Base-by-base conservation (phyloP, 345 rosid species). In the Salix brachista region DNA sequence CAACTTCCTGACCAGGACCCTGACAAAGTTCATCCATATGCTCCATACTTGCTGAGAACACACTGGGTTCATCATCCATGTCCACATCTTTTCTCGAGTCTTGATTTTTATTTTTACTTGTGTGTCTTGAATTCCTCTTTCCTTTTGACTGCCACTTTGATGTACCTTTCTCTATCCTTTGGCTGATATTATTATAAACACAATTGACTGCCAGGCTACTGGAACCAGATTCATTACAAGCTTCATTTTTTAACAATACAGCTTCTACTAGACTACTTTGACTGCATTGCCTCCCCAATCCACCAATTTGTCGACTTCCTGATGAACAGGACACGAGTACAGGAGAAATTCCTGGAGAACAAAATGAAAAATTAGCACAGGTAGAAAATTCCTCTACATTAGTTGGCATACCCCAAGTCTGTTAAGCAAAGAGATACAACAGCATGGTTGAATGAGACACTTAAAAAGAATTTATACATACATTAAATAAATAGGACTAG, bases 121-220 rank as follows among this genome's bases (percentile, higher is more conserved):
- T 86, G 69, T 89, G 90, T 83, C 98, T 94, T 3, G 89, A 92
- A 74, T 96, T 96, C 85, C 99, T 89, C 90, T 96, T 96, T 81
- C 98, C 90, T 87, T 96, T 96, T 34, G 79, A 85, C 84, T 89
- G 97, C 99, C 99, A 96, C 83, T 91, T 87, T n/a, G 97, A 89
- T 64, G 91, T 80, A 71, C 74, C 91, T 80, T 85, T 89, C 87
- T 89, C 94, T 73, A 83, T 87, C 81, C 84, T 87, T 75, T 83
- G 86, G 84, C 85, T 82, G 74, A 85, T 80, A 79, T 65, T 81
- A 80, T 73, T 84, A 58, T 56, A 56, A 56, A 46, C 71, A 82
- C 71, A 77, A 34, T 61, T 62, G 44, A 82, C 80, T 9, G 83
- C 83, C 52, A 83, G 74, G 83, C 81, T 79, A 42, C 80, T 77